phyloP scores from a whole-genome alignment of 768 basidiomycete genomes.

The Suillus variegatus region DNA sequence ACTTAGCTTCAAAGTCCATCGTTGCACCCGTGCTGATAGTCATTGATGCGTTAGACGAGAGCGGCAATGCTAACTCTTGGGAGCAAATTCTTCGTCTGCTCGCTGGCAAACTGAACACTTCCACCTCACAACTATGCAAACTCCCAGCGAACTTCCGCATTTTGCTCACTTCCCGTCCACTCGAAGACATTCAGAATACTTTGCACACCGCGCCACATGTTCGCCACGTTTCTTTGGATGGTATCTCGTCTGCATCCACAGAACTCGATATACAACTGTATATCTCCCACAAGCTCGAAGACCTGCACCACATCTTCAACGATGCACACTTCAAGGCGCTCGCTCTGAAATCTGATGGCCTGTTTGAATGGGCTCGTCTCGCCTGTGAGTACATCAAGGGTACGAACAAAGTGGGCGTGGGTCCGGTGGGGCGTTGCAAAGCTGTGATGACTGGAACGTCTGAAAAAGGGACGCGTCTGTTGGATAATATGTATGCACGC shows the following conservation, averaged over 20 bases:
- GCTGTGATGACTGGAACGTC: background rate
- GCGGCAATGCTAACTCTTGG: slow-evolving; percentile 9
- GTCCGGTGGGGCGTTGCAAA: background rate
- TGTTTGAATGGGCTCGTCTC: slow-evolving; percentile 13
- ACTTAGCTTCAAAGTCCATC: slow-evolving; percentile 2
- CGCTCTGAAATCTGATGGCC: slow-evolving; percentile 7
- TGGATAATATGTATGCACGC: slow-evolving; percentile 8
- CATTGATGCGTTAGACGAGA: slow-evolving; percentile 28
- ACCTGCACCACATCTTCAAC: background rate
- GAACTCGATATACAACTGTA: slow-evolving; percentile 10
- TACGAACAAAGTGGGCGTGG: background rate
- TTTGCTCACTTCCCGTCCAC: slow-evolving; percentile 17
- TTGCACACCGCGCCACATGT: slow-evolving; percentile 11
- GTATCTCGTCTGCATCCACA: background rate
- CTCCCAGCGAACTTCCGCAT: slow-evolving; percentile 15
- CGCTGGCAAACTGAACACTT: background rate
- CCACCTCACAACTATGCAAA: background rate
- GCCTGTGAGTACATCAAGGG: slow-evolving; percentile 15
- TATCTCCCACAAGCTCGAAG: background rate
- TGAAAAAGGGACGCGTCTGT: background rate
- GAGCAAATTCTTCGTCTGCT: slow-evolving; percentile 18
- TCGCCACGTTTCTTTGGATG: slow-evolving; percentile 2
- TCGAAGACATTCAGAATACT: slow-evolving; percentile 5
- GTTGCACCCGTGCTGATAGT: slow-evolving; percentile 23
- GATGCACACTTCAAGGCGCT: background rate